Percentiles rank a stretch among this genome's conserved stretches.
Conservation (phyloP, 257 asterid genomes). For the Nicotiana tomentosiformis region DNA sequence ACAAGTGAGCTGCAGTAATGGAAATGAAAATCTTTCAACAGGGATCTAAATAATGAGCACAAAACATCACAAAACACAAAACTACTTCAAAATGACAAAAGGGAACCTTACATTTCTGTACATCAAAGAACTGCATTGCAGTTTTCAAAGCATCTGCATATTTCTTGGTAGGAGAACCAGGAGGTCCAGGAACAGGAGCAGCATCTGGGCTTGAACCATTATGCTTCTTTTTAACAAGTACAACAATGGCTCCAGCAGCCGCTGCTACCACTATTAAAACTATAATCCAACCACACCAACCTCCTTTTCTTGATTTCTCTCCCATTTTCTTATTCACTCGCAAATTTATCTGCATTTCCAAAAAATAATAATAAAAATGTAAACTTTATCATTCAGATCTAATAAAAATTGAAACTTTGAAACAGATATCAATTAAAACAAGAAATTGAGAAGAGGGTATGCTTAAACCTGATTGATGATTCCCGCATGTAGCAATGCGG, state of each 20-base stretch:
- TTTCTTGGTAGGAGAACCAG: constrained; percentile 41
- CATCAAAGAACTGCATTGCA: constrained; percentile 80
- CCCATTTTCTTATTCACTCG: constrained; percentile 31
- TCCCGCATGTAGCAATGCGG: constrained; percentile 8
- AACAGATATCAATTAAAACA: background rate
- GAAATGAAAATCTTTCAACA: background rate
- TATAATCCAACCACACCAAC: constrained; percentile 59
- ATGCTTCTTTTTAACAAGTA: constrained; percentile 30
- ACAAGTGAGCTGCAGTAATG: background rate
- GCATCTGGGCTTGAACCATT: constrained; percentile 32
- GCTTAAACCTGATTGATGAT: constrained; percentile 1
- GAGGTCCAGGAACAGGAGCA: constrained; percentile 79
- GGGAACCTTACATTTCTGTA: constrained; percentile 58
- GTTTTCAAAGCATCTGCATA: constrained; percentile 59
- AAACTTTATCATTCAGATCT: constrained; percentile 6
- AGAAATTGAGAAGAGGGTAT: background rate
- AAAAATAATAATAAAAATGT: background rate
- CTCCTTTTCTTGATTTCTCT: constrained; percentile 32
- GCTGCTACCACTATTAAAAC: constrained; percentile 41
- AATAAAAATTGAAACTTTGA: background rate
- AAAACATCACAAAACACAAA: background rate
- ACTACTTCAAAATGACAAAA: background rate
- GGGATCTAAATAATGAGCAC: background rate
- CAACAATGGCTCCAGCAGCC: constrained; percentile 30
- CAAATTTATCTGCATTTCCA: constrained; percentile 1